Evolutionary conservation across 352 stramenopile genomes (phyloP).

Genomic region (Phytophthora macrochlamydospora): DNA sequence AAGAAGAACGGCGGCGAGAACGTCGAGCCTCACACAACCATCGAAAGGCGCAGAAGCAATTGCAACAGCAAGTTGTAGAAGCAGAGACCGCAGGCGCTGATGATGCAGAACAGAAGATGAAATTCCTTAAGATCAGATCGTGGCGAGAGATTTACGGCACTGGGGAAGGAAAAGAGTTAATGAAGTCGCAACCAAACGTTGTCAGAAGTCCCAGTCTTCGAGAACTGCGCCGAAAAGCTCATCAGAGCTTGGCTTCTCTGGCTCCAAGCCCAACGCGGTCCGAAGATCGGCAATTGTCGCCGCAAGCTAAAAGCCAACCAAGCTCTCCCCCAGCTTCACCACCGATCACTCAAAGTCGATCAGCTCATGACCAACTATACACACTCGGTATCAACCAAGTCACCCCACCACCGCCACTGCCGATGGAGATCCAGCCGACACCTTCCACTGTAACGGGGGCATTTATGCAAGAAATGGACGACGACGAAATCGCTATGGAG

Average conservation of each 20-base stretch:
- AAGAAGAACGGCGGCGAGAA: conserved; percentile 36
- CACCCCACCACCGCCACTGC: neutral
- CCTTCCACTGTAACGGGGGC: conserved; percentile 34
- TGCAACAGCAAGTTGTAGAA: conserved; percentile 26
- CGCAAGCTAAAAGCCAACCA: neutral
- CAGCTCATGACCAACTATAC: neutral
- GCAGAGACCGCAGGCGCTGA: conserved; percentile 26
- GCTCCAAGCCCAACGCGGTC: conserved; percentile 8
- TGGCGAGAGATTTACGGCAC: conserved; percentile 71
- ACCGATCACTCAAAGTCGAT: conserved; percentile 3
- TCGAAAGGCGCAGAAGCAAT: conserved; percentile 14
- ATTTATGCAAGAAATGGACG: conserved; percentile 74
- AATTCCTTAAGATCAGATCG: conserved; percentile 64
- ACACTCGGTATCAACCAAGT: conserved; percentile 18
- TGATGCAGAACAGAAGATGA: conserved; percentile 35
- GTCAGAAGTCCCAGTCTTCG: conserved; percentile 24
- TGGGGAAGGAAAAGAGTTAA: conserved; percentile 61
- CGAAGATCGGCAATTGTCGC: conserved; percentile 9
- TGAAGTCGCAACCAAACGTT: conserved; percentile 27
- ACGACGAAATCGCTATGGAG: conserved; percentile 46
- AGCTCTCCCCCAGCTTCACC: conserved; percentile 6
- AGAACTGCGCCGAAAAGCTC: conserved; percentile 27
- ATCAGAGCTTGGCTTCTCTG: conserved; percentile 31
- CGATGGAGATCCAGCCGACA: conserved; percentile 1
- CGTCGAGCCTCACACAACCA: conserved; percentile 17